Conservation (phyloP, 306 rosid species). For the Gastrolobium bilobum region DNA sequence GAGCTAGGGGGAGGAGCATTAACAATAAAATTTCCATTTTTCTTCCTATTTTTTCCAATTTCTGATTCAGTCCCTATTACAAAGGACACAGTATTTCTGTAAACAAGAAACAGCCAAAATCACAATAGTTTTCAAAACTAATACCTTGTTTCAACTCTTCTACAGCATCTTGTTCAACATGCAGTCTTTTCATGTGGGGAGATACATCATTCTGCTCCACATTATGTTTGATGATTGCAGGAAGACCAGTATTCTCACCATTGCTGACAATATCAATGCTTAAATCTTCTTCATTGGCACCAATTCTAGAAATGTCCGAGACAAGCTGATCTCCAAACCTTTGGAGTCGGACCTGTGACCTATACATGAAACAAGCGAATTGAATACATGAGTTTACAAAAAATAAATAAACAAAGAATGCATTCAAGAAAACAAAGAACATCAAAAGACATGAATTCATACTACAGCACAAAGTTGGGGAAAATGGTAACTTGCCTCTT, state of each 20-base stretch:
- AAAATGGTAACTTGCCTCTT: conserved; percentile 63
- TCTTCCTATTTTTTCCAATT: no score
- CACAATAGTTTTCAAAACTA: conserved; percentile 25
- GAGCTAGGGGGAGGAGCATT: no score
- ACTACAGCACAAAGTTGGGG: conserved; percentile 13
- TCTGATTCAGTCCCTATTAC: no score
- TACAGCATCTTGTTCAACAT: conserved; percentile 52
- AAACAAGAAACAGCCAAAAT: conserved; percentile 35
- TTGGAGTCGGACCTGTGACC: conserved; percentile 83
- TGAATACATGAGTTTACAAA: conserved; percentile 28
- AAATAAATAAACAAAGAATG: conserved; percentile 5
- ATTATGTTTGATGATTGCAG: conserved; percentile 53
- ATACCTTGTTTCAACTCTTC: conserved; percentile 70
- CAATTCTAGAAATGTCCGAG: conserved; percentile 67
- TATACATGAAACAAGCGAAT: conserved; percentile 50
- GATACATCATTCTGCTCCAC: conserved; percentile 64
- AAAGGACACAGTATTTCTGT: neutral
- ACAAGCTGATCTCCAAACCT: conserved; percentile 86
- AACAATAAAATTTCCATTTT: no score
- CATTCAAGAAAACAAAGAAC: conserved; percentile 35
- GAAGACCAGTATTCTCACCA: conserved; percentile 71
- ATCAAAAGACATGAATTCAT: conserved; percentile 27
- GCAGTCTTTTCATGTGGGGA: conserved; percentile 65
- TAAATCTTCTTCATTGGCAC: conserved; percentile 82
- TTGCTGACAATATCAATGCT: conserved; percentile 82